Base-by-base conservation (phyloP, 768 basidiomycete genomes). In the Mycena galopus region DNA sequence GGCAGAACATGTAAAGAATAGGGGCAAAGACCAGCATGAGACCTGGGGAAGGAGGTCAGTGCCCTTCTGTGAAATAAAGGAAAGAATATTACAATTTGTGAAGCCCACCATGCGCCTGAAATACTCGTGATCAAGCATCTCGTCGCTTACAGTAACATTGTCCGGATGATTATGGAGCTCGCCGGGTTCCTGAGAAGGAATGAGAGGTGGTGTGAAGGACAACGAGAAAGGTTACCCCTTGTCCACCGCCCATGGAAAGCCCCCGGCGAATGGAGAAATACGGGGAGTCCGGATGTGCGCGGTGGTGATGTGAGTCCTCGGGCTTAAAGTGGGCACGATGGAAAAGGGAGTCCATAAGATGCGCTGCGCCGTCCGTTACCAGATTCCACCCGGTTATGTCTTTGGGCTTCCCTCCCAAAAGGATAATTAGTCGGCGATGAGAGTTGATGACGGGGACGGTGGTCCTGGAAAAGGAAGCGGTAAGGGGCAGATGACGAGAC, bases 381-480 rank as follows among this genome's bases (percentile, higher is more conserved):
- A 6, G 16, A 4, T 27, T 9, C 72, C 72, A 73, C 11, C 55
- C 69, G 1, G 3, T n/a, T 2, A 16, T 2, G 25, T 73, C 67
- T 7, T 39, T 23, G 0, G 67, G 64, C 8, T 21, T 58, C 7
- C 73, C 73, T 1, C 73, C 73, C 0, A 73, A 56, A 4, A 73
- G 12, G 1, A 61, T 68, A 47, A 69, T 37, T 21, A 69, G 29
- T 10, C 63, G 51, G 0, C 62, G 32, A 0, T 68, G 9, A 8
- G 47, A 16, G 42, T 73, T 68, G 9, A 67, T 57, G 57, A 73
- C 33, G 0, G 73, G 73, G 3, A 73, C 65, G 2, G 67, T 60
- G 17, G 66, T 33, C 1, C 72, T 73, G 50, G 9, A n/a, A n/a
- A n/a, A n/a, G 8, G 16, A 42, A 42, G 17, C 7, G 16, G 21